Percentiles rank a stretch among this genome's conserved stretches.
Evolutionary conservation across 495 filamentous ascomycete genomes (phyloP).

Genomic region (Penicillium daleae): DNA sequence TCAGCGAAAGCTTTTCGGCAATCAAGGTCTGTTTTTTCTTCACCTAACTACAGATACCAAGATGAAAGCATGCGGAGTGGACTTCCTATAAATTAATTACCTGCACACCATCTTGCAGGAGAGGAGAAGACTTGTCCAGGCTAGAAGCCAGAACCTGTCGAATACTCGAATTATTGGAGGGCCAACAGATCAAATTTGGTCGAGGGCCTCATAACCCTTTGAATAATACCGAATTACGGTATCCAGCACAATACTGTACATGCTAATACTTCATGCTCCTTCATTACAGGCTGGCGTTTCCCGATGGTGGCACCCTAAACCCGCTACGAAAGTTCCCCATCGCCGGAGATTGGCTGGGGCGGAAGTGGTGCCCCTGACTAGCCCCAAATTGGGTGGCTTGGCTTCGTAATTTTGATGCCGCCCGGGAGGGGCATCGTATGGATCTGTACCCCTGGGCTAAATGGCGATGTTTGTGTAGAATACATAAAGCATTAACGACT

Average conservation of each 20-base stretch:
- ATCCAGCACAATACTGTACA: not conserved
- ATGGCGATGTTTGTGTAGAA: not conserved
- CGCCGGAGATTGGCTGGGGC: constrained; percentile 15
- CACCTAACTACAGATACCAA: not conserved
- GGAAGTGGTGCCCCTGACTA: constrained; percentile 28
- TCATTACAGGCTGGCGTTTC: not conserved
- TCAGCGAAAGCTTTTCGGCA: not conserved
- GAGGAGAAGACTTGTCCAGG: not conserved
- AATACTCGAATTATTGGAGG: constrained; percentile 2
- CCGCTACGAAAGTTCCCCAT: constrained; percentile 17
- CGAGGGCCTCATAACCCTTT: not conserved
- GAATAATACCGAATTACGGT: not conserved
- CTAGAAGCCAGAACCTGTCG: not conserved
- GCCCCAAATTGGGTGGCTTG: constrained; percentile 1
- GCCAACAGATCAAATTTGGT: constrained; percentile 1
- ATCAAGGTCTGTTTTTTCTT: not conserved
- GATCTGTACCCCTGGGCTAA: constrained; percentile 1
- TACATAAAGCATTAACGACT: not conserved
- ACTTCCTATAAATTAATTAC: not conserved
- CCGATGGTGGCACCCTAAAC: constrained; percentile 16
- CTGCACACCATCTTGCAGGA: not conserved
- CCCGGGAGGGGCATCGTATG: not conserved
- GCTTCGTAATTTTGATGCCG: constrained; percentile 16
- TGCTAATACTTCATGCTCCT: not conserved
- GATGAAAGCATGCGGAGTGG: not conserved